These are phyloP conservation scores for Suillus tomentosus DNA, from an alignment of 768 basidiomycete genomes.

Conservation along the genomic window DNA sequence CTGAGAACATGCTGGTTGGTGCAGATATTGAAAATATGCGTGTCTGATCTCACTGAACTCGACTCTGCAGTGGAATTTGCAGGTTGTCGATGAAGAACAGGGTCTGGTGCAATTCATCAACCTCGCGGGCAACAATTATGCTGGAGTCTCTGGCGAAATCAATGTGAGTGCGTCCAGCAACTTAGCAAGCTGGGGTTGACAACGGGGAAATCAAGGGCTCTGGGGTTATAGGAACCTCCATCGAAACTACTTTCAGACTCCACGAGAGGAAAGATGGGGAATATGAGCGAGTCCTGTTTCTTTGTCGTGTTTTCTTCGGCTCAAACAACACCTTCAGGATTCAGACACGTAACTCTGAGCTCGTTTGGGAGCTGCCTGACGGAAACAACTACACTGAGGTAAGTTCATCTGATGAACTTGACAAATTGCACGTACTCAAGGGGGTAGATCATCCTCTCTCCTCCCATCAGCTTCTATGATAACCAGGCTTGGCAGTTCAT, in stretches of 20 bases:
- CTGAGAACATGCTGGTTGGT: conserved; percentile 2
- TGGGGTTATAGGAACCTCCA: neutral
- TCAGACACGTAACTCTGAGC: neutral
- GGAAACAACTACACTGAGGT: neutral
- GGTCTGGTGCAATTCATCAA: neutral
- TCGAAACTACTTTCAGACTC: conserved; percentile 1
- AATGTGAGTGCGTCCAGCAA: neutral
- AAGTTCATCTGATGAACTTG: neutral
- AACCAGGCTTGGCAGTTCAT: conserved; percentile 4
- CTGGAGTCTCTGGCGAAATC: neutral
- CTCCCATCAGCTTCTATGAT: conserved; percentile 1
- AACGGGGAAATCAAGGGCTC: neutral
- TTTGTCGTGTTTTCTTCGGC: neutral
- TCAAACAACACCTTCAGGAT: neutral
- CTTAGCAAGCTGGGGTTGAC: neutral
- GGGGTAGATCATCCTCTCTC: neutral
- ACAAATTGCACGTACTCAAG: neutral
- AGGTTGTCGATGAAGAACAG: conserved; percentile 1
- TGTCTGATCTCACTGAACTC: neutral
- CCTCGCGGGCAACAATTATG: neutral
- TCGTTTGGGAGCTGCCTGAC: neutral
- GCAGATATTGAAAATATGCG: neutral
- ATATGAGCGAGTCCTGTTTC: neutral
- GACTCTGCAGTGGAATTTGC: neutral
- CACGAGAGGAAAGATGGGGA: conserved; percentile 1